These are phyloP conservation scores for Helicocarpus griseus DNA, from an alignment of 2,329 filamentous ascomycete genomes.

Conservation along the genomic window DNA sequence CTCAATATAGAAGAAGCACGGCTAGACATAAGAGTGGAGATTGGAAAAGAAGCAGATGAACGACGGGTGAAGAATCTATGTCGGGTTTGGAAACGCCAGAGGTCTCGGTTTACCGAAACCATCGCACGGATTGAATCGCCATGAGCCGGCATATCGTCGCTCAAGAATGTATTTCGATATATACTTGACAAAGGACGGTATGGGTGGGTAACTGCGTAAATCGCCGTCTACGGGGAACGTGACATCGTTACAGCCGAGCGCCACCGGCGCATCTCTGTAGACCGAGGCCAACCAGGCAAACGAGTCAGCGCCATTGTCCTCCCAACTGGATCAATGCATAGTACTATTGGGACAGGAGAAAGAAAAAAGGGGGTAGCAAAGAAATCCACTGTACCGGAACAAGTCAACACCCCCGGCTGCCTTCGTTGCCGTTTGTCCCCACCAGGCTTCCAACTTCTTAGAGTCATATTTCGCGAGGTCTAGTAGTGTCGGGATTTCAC, in stretches of 20 bases:
- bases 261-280: conserved; percentile 12
- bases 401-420: conserved; percentile 8
- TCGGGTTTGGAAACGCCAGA: conserved; percentile 8
- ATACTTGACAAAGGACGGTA: conserved; percentile 6
- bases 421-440: conserved; percentile 9
- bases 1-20: not conserved
- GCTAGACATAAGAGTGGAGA: not conserved
- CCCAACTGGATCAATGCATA: too few species aligned
- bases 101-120: conserved; percentile 7
- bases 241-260: conserved; percentile 16
- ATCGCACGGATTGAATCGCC: conserved; percentile 12
- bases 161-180: conserved; percentile 7
- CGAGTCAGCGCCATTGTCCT: too few species aligned
- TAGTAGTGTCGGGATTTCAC: conserved; percentile 16
- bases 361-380: not conserved
- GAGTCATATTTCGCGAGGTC: conserved; percentile 13
- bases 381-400: conserved; percentile 5
- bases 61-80: not conserved
- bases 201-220: conserved; percentile 2
- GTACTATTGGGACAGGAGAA: not conserved
- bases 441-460: conserved; percentile 14
- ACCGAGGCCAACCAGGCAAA: not conserved
- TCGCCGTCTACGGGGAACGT: conserved; percentile 14
- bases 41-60: not conserved
- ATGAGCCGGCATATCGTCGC: conserved; percentile 5